Conservation (phyloP, 805 yeast species). For the Hanseniaspora pseudoguilliermondii region DNA sequence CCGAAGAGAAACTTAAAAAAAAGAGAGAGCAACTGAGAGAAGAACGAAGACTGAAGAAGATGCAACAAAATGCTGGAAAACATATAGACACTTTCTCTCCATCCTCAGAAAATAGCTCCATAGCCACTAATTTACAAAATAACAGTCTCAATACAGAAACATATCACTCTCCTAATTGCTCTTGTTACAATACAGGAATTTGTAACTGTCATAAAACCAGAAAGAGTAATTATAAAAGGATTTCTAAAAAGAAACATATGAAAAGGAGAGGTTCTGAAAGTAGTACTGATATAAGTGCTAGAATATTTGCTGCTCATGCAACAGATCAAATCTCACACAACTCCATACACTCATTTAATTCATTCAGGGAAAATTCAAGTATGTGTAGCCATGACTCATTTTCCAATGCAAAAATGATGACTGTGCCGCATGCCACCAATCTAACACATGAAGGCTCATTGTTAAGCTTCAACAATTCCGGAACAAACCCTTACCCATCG, state of each 20-base stretch:
- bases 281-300: neutral
- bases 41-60: conserved; percentile 16
- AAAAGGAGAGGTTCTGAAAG: conserved; percentile 2
- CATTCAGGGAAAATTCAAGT: conserved; percentile 3
- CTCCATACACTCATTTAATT: conserved; percentile 3
- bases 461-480: neutral
- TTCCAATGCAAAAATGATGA: conserved; percentile 1
- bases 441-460: neutral
- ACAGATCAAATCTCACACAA: neutral
- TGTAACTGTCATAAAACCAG: conserved; percentile 21
- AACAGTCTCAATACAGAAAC: neutral
- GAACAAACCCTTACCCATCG: neutral
- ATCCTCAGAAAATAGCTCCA: neutral
- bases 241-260: neutral
- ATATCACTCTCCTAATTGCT: conserved; percentile 15
- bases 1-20: conserved; percentile 27
- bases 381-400: conserved; percentile 8
- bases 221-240: neutral
- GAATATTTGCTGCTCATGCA: neutral
- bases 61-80: conserved; percentile 25
- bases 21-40: conserved; percentile 21
- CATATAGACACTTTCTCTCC: neutral
- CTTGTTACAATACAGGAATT: conserved; percentile 21
- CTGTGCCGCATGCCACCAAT: neutral
- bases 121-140: neutral